These are phyloP conservation scores for Xylaria polymorpha DNA, from an alignment of 2,329 filamentous ascomycete genomes.

Conservation along the genomic window DNA sequence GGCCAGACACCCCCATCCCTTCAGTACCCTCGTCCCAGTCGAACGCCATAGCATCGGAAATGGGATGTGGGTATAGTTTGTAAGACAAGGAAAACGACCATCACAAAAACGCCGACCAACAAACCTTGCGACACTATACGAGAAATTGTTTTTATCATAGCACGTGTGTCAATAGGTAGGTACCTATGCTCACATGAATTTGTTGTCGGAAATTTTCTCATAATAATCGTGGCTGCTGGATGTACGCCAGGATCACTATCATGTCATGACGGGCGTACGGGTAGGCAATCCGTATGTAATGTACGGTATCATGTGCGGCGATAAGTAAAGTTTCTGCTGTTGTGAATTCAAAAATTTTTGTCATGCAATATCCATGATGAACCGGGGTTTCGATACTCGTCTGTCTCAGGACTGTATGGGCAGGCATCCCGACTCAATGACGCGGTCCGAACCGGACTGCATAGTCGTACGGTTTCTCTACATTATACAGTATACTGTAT, in stretches of 20 bases:
- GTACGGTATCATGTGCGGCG: slow-evolving; percentile 5
- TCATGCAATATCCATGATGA: slow-evolving; percentile 7
- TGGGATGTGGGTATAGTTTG: too few species aligned
- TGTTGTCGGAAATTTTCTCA: slow-evolving; percentile 14
- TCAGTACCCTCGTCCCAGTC: background rate
- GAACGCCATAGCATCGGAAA: background rate
- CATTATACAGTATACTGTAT: background rate
- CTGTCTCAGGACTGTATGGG: slow-evolving; percentile 27
- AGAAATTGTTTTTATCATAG: slow-evolving; percentile 5
- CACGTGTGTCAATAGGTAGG: background rate
- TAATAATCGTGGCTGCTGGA: background rate
- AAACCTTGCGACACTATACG: slow-evolving; percentile 15
- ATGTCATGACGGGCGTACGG: slow-evolving; percentile 15
- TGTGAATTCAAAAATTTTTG: background rate
- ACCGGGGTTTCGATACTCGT: slow-evolving; percentile 9
- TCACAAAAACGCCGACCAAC: background rate
- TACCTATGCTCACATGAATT: background rate
- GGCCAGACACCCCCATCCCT: background rate
- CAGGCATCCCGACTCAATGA: slow-evolving; percentile 24
- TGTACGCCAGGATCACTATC: slow-evolving; percentile 12
- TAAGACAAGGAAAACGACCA: background rate
- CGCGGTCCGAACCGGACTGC: slow-evolving; percentile 30
- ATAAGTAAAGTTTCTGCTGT: background rate
- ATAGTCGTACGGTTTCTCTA: background rate
- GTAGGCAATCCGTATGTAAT: slow-evolving; percentile 27